Percentiles rank a stretch among this genome's conserved stretches.
phyloP scores from a whole-genome alignment of 257 asterid species.

The Solanum sejunctum region DNA sequence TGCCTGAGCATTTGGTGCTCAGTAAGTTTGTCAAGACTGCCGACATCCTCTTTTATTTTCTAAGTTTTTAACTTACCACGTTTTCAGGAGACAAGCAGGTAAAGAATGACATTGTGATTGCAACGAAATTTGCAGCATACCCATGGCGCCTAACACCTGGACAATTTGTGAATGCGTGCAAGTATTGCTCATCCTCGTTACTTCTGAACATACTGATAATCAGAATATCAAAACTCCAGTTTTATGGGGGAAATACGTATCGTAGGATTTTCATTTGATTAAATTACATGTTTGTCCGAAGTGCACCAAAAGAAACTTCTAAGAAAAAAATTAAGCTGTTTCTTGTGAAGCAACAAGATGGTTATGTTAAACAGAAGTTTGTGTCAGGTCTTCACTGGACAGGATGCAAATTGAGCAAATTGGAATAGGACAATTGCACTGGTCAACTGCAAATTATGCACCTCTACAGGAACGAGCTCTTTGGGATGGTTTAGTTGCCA shows the following conservation, averaged over 20 bases:
- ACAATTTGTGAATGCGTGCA: slow-evolving; percentile 87
- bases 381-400: slow-evolving; percentile 63
- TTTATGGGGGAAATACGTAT: not conserved
- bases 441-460: slow-evolving; percentile 98
- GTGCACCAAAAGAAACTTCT: not conserved
- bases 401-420: slow-evolving; percentile 70
- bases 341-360: not conserved
- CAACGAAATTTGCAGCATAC: slow-evolving; percentile 93
- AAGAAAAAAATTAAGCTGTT: not conserved
- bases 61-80: not conserved
- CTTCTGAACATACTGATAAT: not conserved
- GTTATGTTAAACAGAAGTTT: not conserved
- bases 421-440: slow-evolving; percentile 90
- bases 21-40: not conserved
- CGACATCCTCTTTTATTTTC: not conserved
- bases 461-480: slow-evolving; percentile 90
- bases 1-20: not conserved
- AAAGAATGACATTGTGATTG: slow-evolving; percentile 49
- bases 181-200: slow-evolving; percentile 28
- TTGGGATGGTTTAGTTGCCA: slow-evolving; percentile 99
- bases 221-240: not conserved
- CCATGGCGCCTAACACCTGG: slow-evolving; percentile 94
- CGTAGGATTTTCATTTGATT: not conserved
- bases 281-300: not conserved
- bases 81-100: slow-evolving; percentile 42